These are phyloP conservation scores for Aspergillus egyptiacus DNA, from an alignment of 495 filamentous ascomycete species.

Conservation along the genomic window DNA sequence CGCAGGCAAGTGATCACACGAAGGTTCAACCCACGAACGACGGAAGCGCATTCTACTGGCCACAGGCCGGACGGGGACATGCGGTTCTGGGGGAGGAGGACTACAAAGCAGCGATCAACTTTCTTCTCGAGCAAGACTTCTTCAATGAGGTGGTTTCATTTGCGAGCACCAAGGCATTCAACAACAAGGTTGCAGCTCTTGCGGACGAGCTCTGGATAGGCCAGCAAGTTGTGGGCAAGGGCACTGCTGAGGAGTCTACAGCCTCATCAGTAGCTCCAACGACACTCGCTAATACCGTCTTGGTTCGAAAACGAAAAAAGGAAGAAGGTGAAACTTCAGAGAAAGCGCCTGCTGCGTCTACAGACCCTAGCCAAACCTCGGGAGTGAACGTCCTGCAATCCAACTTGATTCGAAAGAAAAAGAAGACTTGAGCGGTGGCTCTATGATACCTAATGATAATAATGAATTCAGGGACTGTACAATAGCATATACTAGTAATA, in stretches of 20 bases:
- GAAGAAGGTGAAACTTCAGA: slow-evolving; percentile 27
- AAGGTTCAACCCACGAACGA: slow-evolving; percentile 4
- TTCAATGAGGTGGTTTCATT: slow-evolving; percentile 60
- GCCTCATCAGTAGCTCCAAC: slow-evolving; percentile 31
- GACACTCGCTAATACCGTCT: slow-evolving; percentile 34
- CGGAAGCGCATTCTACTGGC: slow-evolving; percentile 63
- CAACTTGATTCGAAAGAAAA: slow-evolving; percentile 60
- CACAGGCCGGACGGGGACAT: slow-evolving; percentile 57
- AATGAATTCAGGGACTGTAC: not conserved
- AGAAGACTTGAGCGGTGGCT: slow-evolving; percentile 37
- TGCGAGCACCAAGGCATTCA: slow-evolving; percentile 67
- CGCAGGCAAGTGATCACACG: not conserved
- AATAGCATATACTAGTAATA: not conserved
- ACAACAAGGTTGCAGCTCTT: slow-evolving; percentile 51
- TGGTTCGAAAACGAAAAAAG: slow-evolving; percentile 52
- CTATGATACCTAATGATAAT: slow-evolving; percentile 6
- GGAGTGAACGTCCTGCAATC: slow-evolving; percentile 53
- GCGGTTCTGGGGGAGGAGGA: slow-evolving; percentile 62
- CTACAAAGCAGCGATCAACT: slow-evolving; percentile 71
- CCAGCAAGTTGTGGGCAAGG: slow-evolving; percentile 46
- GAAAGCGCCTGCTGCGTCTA: slow-evolving; percentile 17
- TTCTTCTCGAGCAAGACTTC: slow-evolving; percentile 83
- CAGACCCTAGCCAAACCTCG: slow-evolving; percentile 19
- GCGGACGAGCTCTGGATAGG: slow-evolving; percentile 53
- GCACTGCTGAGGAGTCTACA: slow-evolving; percentile 13